phyloP scores from a whole-genome alignment of 2,329 filamentous ascomycete genomes.

The Neonectria faginata region DNA sequence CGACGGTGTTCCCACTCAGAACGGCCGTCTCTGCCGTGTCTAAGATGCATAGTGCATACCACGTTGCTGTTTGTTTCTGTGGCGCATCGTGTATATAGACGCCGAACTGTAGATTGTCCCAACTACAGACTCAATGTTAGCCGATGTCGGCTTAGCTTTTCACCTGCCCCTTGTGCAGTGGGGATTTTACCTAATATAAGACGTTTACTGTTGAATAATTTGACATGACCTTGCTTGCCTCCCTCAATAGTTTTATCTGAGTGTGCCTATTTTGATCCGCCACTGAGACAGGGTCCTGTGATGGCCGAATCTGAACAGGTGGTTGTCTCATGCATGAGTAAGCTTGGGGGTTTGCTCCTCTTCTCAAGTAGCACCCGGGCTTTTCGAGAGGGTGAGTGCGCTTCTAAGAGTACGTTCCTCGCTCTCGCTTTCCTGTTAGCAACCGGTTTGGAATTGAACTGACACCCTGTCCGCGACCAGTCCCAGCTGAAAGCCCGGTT shows the following conservation, averaged over 20 bases:
- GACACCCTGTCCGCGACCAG: not conserved
- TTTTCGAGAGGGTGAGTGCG: too few relatives aligned
- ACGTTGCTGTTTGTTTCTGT: constrained; percentile 1
- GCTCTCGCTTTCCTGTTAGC: not conserved
- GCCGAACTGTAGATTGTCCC: not conserved
- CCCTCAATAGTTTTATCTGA: not conserved
- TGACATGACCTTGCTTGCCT: not conserved
- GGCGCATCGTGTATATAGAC: constrained; percentile 1
- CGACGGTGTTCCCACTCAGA: constrained; percentile 39
- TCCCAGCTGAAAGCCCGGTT: not conserved
- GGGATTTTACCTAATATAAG: not conserved
- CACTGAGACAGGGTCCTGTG: not conserved
- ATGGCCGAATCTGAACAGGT: not conserved
- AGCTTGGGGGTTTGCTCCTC: not conserved
- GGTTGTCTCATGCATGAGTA: not conserved
- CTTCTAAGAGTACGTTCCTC: not conserved
- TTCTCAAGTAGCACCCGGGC: too few relatives aligned
- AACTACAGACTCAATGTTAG: not conserved
- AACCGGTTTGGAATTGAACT: not conserved
- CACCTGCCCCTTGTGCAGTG: not conserved
- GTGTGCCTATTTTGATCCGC: not conserved
- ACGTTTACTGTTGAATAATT: not conserved
- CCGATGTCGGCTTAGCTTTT: not conserved
- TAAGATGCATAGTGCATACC: not conserved
- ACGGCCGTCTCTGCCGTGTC: constrained; percentile 36